Evolutionary conservation across 1,284 basidiomycete species (phyloP).

Genomic region (Tylopilus sp.): DNA sequence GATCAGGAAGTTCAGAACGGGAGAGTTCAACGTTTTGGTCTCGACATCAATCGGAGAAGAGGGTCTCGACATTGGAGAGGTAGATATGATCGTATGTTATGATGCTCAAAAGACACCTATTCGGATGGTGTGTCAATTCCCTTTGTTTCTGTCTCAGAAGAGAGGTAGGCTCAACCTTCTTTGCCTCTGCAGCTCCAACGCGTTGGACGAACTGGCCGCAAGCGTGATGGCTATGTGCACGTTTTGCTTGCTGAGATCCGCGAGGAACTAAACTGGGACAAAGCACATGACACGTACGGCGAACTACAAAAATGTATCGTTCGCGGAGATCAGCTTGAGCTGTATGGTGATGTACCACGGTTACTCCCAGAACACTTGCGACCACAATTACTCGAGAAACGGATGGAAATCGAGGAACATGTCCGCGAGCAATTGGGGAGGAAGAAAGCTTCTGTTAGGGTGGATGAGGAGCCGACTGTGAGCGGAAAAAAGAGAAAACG

Average conservation of each 20-base stretch:
- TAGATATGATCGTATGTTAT: constrained; percentile 97
- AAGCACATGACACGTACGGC: constrained; percentile 85
- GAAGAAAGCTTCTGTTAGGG: constrained; percentile 37
- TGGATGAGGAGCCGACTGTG: constrained; percentile 24
- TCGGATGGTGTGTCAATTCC: constrained; percentile 72
- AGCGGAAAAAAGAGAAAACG: constrained; percentile 65
- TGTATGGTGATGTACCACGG: constrained; percentile 89
- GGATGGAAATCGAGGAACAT: constrained; percentile 78
- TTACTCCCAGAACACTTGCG: constrained; percentile 79
- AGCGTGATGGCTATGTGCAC: constrained; percentile 87
- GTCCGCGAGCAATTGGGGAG: constrained; percentile 49
- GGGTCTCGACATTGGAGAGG: constrained; percentile 98
- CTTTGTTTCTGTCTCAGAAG: not conserved
- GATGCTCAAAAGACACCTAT: constrained; percentile 96
- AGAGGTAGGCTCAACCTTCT: not conserved
- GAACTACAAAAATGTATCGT: constrained; percentile 90
- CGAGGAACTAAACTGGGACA: constrained; percentile 91
- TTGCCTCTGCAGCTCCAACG: constrained; percentile 76
- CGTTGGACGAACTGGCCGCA: constrained; percentile 93
- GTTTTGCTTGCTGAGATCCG: constrained; percentile 90
- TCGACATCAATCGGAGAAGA: constrained; percentile 98
- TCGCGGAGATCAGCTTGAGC: constrained; percentile 82
- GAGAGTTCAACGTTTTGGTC: constrained; percentile 90
- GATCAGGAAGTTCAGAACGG: constrained; percentile 84
- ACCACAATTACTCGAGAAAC: constrained; percentile 77